Base-by-base conservation (phyloP, 176 grass and related monocot species). In the Triticum monococcum region DNA sequence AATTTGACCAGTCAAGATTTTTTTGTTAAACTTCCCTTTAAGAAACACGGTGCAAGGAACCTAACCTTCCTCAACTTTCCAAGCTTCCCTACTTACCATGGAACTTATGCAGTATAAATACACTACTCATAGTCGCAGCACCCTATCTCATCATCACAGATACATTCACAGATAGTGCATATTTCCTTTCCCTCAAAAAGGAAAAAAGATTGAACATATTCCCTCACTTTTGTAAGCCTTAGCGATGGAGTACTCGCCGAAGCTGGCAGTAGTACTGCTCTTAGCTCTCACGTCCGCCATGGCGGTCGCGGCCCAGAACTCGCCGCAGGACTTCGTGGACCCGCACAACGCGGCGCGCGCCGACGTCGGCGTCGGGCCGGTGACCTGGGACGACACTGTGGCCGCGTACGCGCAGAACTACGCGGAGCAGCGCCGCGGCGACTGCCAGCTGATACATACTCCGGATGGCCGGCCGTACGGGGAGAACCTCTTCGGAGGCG, bases 401-500 rank as follows among this genome's bases (percentile, higher is more conserved):
- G 52, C 65, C 33, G 32, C 78, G 3, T 92, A 86, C 18, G 90
- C 90, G 8, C 60, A 86, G 80, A 59, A 7, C 33, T 92, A 88
- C 45, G 90, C 86, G 13, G 85, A 78, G 14, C n/a, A 41, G 20
- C 79, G 78, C 28, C 23, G 13, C 7, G 57, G 3, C 26, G 64
- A 92, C 75, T 86, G 90, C 64, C 0, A 0, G 0, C 30, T 79
- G 5, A 7, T 22, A 5, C 90, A 89, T 86, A 86, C 90, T 0
- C 43, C 43, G 0, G 43, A 45, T 45, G 14, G 12, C 52, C 5
- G 54, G 54, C 54, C 1, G 18, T 57, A 57, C 54, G 54, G 54
- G 54, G 86, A 92, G 77, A 92, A 92, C 72, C 14, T 92, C 11
- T 92, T 38, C 68, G 54, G 22, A 24, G 90, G 90, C 33, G 22